Evolutionary conservation across 2,329 filamentous ascomycete species (phyloP), one percentile per base, ranked within the genome.

Genomic region (Colletotrichum agaves): DNA sequence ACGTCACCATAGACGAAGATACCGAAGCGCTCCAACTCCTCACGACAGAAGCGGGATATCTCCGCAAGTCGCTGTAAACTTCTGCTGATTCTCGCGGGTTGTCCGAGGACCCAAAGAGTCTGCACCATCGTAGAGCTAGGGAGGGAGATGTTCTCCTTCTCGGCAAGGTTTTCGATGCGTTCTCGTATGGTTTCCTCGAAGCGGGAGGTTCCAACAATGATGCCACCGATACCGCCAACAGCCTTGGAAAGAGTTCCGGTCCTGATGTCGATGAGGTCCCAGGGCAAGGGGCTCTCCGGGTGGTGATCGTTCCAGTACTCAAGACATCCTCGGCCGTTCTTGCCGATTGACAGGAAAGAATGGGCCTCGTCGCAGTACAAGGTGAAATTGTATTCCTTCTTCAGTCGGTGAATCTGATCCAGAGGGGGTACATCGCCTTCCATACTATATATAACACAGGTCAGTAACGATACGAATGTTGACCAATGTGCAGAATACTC

Each of bases 301-400:
- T 70, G 67, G 19, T 35, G 39, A 21, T 71, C 61, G 13, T 68
- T 72, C 67, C 69, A 69, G 53, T 67, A 50, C 37, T 72, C 69
- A 21, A 71, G 27, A 17, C 67, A 71, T 23, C 70, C 69, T 4
- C 58, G 63, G 6, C 70, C 70, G 12, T 58, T 71, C 35, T 50
- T 61, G 0, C 70, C 70, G 3, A 70, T 47, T 2, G 69, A 68
- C 2, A 71, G 47, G 17, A 72, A 70, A 0, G 70, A 70, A 33
- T 70, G 67, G 1, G 67, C 61, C 27, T 72, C 70, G 46, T 72
- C 67, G 57, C 70, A 72, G 23, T 65, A 71, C 1, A 72, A 46
- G 4, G 50, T 55, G 15, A 72, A 72, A 12, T 46, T 37, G 31
- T 71, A 68, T 1, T 43, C 13, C 3, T 53, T 44, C 44, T 72